Conservation (phyloP, 768 basidiomycete species). For the Leccinum subgranulosum region DNA sequence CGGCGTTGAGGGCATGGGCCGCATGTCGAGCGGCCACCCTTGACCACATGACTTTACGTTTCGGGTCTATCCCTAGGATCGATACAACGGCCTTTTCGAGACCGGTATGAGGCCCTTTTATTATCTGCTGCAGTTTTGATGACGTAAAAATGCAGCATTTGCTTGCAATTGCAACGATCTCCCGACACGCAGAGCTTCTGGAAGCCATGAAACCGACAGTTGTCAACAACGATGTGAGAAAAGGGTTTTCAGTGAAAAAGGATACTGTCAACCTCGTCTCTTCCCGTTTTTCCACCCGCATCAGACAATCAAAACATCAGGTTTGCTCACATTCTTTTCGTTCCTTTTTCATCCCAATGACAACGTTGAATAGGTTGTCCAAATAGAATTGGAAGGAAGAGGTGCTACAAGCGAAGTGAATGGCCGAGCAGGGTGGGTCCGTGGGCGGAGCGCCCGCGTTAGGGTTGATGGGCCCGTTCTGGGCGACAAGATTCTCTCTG, state of each 20-base stretch:
- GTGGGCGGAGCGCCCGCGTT: constrained; percentile 39
- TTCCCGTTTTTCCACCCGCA: constrained; percentile 43
- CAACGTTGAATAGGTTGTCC: constrained; percentile 13
- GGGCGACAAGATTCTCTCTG: constrained; percentile 20
- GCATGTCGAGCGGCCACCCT: constrained; percentile 36
- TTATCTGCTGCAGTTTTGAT: not conserved
- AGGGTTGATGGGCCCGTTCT: constrained; percentile 21
- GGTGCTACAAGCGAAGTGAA: constrained; percentile 2
- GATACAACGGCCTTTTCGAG: constrained; percentile 26
- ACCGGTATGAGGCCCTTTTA: constrained; percentile 24
- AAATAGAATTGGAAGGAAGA: constrained; percentile 14
- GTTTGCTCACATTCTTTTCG: constrained; percentile 28
- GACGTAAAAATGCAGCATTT: constrained; percentile 35
- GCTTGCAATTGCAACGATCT: constrained; percentile 42
- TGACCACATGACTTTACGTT: constrained; percentile 14
- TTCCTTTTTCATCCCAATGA: not conserved
- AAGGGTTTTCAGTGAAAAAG: constrained; percentile 25
- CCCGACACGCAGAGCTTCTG: constrained; percentile 43
- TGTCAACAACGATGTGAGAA: constrained; percentile 41
- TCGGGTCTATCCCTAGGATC: constrained; percentile 18
- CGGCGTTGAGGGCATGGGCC: constrained; percentile 45
- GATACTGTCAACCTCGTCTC: constrained; percentile 35
- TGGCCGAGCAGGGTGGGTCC: constrained; percentile 18
- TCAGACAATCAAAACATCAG: constrained; percentile 36
- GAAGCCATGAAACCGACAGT: constrained; percentile 45